Evolutionary conservation across 371 early-diverging fungal species (phyloP), one percentile per base, ranked within the genome.

Genomic region (Mucor racemosus): DNA sequence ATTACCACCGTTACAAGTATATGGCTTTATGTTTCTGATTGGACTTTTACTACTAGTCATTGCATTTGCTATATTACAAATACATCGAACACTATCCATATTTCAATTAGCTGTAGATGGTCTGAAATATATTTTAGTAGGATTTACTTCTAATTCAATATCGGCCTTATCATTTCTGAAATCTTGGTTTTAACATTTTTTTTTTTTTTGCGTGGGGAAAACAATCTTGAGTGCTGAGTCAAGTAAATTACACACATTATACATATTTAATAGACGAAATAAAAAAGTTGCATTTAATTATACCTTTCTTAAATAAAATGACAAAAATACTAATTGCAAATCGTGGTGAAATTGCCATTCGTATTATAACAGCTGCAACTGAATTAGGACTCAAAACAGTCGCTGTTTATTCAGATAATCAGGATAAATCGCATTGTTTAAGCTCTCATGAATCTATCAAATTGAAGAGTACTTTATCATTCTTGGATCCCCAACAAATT

Each of bases 261-360:
- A 3, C 13, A 19, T 50, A 50, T 50, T 50, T 50, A 50, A 50
- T 50, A 26, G 50, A 50, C 21, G 26, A 26, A 50, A 50, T 50
- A 50, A 50, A 44, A 44, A 44, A n/a, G n/a, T 44, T 26, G 11
- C 50, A n/a, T n/a, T 50, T 50, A 7, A 38, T 38, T 38, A 5
- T 38, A 38, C 38, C 38, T 26, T 50, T 50, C 21, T 48, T 21
- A 4, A 21, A 17, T 15, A 44, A 4, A 44, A 65, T 59, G 65
- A 58, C 42, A 7, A 78, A 72, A 36, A 46, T 81, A 38, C 61
- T 81, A 10, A 71, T 81, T 7, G 77, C 79, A 1, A 81, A 81
- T 48, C 64, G 79, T 38, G 82, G 82, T 11, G 82, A 81, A 62
- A 79, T 81, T n/a, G 82, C 82, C 15, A 79, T 77, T 35, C 77